Evolutionary conservation across 164 flowering plant species (phyloP).

Genomic region (Warburgia ugandensis): DNA sequence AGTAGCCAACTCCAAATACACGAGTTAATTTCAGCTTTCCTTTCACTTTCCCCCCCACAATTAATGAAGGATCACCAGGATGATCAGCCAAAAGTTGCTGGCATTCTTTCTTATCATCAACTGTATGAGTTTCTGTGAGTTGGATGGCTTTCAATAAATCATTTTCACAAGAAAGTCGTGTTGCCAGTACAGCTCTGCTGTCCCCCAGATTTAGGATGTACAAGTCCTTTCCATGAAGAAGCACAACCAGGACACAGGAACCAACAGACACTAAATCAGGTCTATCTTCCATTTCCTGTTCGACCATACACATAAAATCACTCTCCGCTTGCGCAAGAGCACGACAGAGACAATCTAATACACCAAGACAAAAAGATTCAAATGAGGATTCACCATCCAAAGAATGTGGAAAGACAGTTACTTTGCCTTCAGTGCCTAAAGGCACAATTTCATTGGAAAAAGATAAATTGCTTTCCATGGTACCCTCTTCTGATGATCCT

Average conservation of each 20-base stretch:
- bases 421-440: conserved; percentile 8
- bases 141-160: conserved; percentile 17
- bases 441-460: conserved; percentile 1
- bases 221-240: conserved; percentile 24
- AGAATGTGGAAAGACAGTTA: conserved; percentile 7
- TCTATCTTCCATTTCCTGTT: conserved; percentile 30
- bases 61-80: conserved; percentile 24
- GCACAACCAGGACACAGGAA: conserved; percentile 25
- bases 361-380: conserved; percentile 21
- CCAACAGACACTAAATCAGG: conserved; percentile 31
- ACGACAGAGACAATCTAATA: conserved; percentile 19
- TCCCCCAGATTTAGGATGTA: conserved; percentile 24
- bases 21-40: conserved; percentile 28
- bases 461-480: conserved; percentile 5
- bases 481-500: conserved; percentile 6
- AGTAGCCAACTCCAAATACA: conserved; percentile 31
- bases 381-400: conserved; percentile 8
- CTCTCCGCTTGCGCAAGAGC: conserved; percentile 28
- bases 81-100: conserved; percentile 21
- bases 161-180: conserved; percentile 3
- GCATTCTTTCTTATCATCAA: conserved; percentile 21
- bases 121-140: conserved; percentile 25
- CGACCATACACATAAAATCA: conserved; percentile 27
- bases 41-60: conserved; percentile 24
- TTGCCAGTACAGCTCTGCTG: conserved; percentile 29